Conservation (phyloP, 441 rosid genomes). For the Populus hybrid region DNA sequence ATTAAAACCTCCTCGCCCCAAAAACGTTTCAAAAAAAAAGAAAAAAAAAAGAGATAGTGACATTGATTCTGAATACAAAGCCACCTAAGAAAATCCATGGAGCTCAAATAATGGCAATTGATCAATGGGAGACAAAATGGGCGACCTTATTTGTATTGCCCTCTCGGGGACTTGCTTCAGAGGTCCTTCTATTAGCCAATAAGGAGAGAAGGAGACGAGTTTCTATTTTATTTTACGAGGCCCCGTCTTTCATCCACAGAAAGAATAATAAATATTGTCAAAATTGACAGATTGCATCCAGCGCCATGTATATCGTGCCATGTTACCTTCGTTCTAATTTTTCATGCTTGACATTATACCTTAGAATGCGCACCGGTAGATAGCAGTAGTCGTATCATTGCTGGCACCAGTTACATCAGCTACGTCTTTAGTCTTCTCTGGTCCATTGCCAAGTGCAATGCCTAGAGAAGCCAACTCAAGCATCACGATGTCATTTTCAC, state of each 20-base stretch:
- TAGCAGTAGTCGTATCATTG: conserved; percentile 88
- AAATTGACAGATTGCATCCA: conserved; percentile 16
- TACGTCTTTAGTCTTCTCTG: conserved; percentile 82
- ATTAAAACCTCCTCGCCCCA: not conserved
- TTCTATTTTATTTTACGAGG: not conserved
- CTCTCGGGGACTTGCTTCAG: not conserved
- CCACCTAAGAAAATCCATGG: not conserved
- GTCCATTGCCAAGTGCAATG: conserved; percentile 76
- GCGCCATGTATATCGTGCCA: too few species aligned
- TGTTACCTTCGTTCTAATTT: not conserved
- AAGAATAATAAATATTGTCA: not conserved
- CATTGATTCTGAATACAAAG: too few species aligned
- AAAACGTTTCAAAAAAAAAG: not conserved
- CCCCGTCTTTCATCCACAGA: not conserved
- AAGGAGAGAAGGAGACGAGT: not conserved
- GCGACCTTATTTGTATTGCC: not conserved
- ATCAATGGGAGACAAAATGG: not conserved
- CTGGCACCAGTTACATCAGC: conserved; percentile 71
- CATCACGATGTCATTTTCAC: conserved; percentile 91
- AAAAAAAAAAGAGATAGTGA: not conserved
- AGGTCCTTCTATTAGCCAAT: not conserved
- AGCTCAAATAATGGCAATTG: not conserved
- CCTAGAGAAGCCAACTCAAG: conserved; percentile 82
- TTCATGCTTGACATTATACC: not conserved
- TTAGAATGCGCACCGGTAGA: conserved; percentile 78